Evolutionary conservation across 2,329 filamentous ascomycete genomes (phyloP).

Genomic region (Capronia americana): DNA sequence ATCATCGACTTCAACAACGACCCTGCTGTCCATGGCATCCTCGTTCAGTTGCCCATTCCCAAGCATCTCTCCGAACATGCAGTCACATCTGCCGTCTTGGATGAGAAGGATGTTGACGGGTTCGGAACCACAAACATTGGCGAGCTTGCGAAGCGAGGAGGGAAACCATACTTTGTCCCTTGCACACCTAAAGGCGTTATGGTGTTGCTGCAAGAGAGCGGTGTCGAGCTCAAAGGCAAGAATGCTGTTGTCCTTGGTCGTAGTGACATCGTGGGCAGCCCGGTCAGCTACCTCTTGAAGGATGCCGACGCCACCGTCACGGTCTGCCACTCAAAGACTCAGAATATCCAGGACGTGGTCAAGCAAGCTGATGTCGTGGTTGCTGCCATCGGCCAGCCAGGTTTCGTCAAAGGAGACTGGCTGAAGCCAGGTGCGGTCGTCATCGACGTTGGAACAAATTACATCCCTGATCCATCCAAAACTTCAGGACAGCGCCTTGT

Average conservation of each 20-base stretch:
- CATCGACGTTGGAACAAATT: constrained; percentile 98
- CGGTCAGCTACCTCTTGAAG: constrained; percentile 92
- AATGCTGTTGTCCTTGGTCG: constrained; percentile 92
- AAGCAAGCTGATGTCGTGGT: constrained; percentile 88
- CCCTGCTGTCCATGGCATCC: constrained; percentile 82
- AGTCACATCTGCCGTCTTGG: constrained; percentile 86
- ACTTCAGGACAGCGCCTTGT: constrained; percentile 93
- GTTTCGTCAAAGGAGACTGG: constrained; percentile 94
- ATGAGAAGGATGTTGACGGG: constrained; percentile 97
- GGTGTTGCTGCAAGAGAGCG: constrained; percentile 83
- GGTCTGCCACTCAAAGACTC: constrained; percentile 89
- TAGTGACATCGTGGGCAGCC: constrained; percentile 96
- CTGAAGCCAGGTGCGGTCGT: constrained; percentile 93
- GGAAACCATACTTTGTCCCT: constrained; percentile 84
- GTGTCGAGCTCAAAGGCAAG: constrained; percentile 84
- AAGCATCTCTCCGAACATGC: constrained; percentile 87
- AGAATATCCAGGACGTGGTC: constrained; percentile 73
- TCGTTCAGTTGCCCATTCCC: constrained; percentile 91
- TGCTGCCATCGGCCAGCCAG: constrained; percentile 85
- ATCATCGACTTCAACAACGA: constrained; percentile 87
- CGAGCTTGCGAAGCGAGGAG: constrained; percentile 93
- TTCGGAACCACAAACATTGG: constrained; percentile 95
- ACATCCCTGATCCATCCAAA: constrained; percentile 83
- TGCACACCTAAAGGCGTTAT: constrained; percentile 98
- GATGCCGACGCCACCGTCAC: constrained; percentile 97